A percentile compares a stretch with the other conserved stretches of the same genome.
These are phyloP conservation scores for Stemphylium beticola DNA, from an alignment of 2,329 filamentous ascomycete species.

Conservation along the genomic window DNA sequence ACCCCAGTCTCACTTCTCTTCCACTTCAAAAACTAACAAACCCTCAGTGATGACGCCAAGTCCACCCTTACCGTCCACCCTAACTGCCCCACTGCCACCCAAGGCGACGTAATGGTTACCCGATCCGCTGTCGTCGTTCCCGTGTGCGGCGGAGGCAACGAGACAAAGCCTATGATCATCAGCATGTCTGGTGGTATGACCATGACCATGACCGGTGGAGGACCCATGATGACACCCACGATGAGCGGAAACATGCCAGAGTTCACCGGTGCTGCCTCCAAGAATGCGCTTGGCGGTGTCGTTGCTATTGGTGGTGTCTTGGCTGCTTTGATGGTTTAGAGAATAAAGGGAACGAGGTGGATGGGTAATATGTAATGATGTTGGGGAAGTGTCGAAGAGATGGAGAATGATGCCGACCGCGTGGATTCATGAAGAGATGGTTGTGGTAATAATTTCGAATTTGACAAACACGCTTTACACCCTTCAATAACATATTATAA, in stretches of 20 bases:
- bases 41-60: slow-evolving; percentile 9
- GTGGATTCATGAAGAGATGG: too few relatives aligned
- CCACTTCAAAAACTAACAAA: not conserved
- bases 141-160: slow-evolving; percentile 24
- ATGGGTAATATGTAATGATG: too few relatives aligned
- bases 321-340: too few relatives aligned
- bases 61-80: slow-evolving; percentile 23
- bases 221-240: not conserved
- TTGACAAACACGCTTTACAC: too few relatives aligned
- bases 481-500: too few relatives aligned
- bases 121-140: slow-evolving; percentile 21
- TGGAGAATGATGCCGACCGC: too few relatives aligned
- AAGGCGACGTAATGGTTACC: slow-evolving; percentile 25
- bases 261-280: slow-evolving; percentile 4
- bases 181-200: slow-evolving; percentile 14
- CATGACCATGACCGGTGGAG: slow-evolving; percentile 2
- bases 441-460: too few relatives aligned
- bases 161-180: slow-evolving; percentile 26
- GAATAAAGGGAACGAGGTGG: too few relatives aligned
- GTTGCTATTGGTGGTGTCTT: not conserved
- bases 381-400: too few relatives aligned
- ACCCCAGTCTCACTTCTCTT: too few relatives aligned
- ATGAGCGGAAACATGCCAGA: not conserved
- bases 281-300: not conserved
- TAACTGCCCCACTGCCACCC: slow-evolving; percentile 22